phyloP scores from a whole-genome alignment of 306 rosid genomes.

The Lathyrus oleraceus region DNA sequence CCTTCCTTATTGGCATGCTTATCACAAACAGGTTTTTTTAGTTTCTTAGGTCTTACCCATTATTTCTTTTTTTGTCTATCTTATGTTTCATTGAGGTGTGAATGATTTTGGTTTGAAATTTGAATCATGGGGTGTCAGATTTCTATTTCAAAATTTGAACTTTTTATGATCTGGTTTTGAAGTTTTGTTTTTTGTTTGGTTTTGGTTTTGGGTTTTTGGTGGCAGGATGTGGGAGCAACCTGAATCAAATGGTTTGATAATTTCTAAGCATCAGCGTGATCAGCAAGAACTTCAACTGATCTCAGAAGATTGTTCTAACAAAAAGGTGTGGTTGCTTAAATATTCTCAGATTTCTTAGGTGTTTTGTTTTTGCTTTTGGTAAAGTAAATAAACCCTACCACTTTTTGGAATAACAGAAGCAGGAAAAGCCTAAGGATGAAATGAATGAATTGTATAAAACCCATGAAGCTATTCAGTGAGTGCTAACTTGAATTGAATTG shows the following conservation, averaged over 20 bases:
- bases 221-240: conserved; percentile 72
- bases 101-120: conserved; percentile 10
- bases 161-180: conserved; percentile 32
- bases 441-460: conserved; percentile 68
- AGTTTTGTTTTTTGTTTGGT: too few relatives aligned
- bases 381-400: neutral
- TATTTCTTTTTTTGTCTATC: neutral
- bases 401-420: conserved; percentile 47
- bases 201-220: neutral
- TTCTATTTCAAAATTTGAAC: conserved; percentile 18
- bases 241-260: conserved; percentile 51
- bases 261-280: conserved; percentile 13
- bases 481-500: conserved; percentile 35
- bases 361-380: neutral
- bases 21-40: conserved; percentile 68
- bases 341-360: neutral
- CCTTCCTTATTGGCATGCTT: conserved; percentile 79
- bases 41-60: neutral
- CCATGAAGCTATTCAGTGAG: conserved; percentile 93
- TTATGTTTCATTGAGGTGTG: neutral
- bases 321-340: neutral
- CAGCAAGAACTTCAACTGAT: conserved; percentile 7
- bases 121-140: conserved; percentile 8
- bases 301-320: neutral
- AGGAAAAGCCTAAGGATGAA: conserved; percentile 52